phyloP scores from a whole-genome alignment of 2,329 filamentous ascomycete genomes.

The Arthrobotrys iridis region DNA sequence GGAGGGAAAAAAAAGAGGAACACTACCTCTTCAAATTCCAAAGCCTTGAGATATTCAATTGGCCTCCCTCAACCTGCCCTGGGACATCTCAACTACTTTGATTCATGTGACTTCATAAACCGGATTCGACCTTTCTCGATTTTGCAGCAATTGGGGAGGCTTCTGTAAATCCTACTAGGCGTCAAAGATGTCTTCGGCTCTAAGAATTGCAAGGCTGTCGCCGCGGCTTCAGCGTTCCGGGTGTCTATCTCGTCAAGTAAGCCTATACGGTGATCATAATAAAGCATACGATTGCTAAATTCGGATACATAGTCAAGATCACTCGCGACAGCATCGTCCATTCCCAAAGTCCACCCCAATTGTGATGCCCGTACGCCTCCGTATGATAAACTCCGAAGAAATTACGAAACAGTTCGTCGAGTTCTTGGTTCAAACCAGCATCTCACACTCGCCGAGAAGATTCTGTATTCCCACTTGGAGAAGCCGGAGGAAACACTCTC shows the following conservation, averaged over 20 bases:
- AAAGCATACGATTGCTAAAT: background rate
- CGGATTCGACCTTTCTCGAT: background rate
- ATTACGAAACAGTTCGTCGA: constrained; percentile 77
- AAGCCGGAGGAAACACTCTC: constrained; percentile 84
- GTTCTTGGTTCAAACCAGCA: constrained; percentile 72
- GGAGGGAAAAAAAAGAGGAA: background rate
- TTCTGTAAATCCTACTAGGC: background rate
- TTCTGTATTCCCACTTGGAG: constrained; percentile 94
- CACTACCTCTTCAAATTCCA: background rate
- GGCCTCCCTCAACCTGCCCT: background rate
- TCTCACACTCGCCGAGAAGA: constrained; percentile 95
- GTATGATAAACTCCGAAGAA: constrained; percentile 82
- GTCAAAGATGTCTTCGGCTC: constrained; percentile 1
- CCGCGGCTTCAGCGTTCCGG: background rate
- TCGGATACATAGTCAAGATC: constrained; percentile 17
- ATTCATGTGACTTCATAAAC: background rate
- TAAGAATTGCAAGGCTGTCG: constrained; percentile 15
- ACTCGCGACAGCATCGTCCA: constrained; percentile 34
- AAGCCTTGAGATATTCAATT: background rate
- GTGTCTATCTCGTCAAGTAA: constrained; percentile 12
- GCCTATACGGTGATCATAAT: background rate
- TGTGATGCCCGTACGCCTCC: constrained; percentile 73
- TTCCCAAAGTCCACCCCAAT: constrained; percentile 59
- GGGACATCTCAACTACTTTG: background rate
- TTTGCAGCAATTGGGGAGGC: background rate